A percentile compares a stretch with the other conserved stretches of the same genome.
phyloP scores from a whole-genome alignment of 2,329 filamentous ascomycete species.

The Cordyceps pruinosa region DNA sequence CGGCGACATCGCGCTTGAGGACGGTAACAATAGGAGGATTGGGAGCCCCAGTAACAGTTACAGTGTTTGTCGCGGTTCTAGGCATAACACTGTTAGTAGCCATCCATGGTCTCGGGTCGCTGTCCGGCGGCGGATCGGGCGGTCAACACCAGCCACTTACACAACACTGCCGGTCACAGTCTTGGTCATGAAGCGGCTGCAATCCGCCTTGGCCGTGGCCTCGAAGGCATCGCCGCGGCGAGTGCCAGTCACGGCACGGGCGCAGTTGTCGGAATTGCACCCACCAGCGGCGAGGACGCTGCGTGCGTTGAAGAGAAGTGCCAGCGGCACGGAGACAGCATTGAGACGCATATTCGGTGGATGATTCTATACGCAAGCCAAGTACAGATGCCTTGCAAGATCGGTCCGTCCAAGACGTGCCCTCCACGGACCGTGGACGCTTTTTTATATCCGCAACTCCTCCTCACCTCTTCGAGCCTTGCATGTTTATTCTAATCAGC shows the following conservation, averaged over 20 bases:
- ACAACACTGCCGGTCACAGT: conserved; percentile 1
- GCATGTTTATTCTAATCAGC: background rate
- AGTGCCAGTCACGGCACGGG: conserved; percentile 11
- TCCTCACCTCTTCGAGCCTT: background rate
- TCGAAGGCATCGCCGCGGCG: background rate
- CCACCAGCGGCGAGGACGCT: background rate
- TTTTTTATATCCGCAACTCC: background rate
- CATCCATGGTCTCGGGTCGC: background rate
- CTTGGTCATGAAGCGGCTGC: conserved; percentile 8
- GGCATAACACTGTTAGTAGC: background rate
- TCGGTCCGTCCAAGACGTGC: background rate
- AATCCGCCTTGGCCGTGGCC: background rate
- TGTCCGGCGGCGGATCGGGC: too few relatives aligned
- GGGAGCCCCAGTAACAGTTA: background rate
- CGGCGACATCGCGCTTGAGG: background rate
- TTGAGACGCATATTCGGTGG: background rate
- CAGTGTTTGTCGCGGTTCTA: background rate
- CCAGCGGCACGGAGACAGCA: background rate
- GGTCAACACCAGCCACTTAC: background rate
- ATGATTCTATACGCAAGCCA: background rate
- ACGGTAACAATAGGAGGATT: background rate
- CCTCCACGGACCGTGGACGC: background rate
- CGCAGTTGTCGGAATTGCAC: conserved; percentile 9
- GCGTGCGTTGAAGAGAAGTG: background rate
- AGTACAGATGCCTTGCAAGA: background rate